Conservation (phyloP, 768 basidiomycete genomes). For the Mycena alexandri region DNA sequence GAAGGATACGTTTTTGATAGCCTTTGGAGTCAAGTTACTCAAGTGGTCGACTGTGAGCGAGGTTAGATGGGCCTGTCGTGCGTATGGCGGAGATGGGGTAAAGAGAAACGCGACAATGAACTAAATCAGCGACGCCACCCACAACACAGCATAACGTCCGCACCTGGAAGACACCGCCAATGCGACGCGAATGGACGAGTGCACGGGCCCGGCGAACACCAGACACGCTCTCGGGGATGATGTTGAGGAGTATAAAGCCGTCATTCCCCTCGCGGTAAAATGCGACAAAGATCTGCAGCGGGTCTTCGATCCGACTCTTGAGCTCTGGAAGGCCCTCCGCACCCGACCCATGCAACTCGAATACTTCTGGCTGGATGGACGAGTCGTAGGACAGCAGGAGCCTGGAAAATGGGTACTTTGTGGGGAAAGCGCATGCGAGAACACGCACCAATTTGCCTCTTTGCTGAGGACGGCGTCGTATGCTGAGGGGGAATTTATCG, state of each 20-base stretch:
- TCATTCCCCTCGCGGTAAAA: slow-evolving; percentile 58
- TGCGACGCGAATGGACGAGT: slow-evolving; percentile 61
- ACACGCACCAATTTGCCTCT: slow-evolving; percentile 41
- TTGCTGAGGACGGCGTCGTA: slow-evolving; percentile 39
- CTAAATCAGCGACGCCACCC: slow-evolving; percentile 20
- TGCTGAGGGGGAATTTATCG: slow-evolving; percentile 3
- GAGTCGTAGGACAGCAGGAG: slow-evolving; percentile 29
- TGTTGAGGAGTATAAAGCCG: slow-evolving; percentile 59
- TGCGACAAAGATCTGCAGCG: slow-evolving; percentile 56
- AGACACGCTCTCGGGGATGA: slow-evolving; percentile 57
- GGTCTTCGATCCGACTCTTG: slow-evolving; percentile 57
- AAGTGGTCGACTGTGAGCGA: slow-evolving; percentile 60
- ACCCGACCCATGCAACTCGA: slow-evolving; percentile 56
- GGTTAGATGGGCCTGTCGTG: slow-evolving; percentile 56
- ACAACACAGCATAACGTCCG: not conserved
- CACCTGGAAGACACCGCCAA: slow-evolving; percentile 62
- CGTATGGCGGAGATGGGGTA: slow-evolving; percentile 18
- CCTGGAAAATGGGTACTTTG: slow-evolving; percentile 29
- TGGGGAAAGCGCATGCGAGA: not conserved
- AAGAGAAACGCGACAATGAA: slow-evolving; percentile 9
- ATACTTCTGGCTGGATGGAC: slow-evolving; percentile 50
- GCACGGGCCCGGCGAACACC: slow-evolving; percentile 57
- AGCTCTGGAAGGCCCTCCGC: slow-evolving; percentile 58
- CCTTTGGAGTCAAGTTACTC: slow-evolving; percentile 56
- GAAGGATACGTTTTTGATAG: slow-evolving; percentile 41